Percentiles rank a stretch among this genome's conserved stretches.
These are phyloP conservation scores for Neopestalotiopsis clavispora DNA, from an alignment of 2,329 filamentous ascomycete genomes.

Conservation along the genomic window DNA sequence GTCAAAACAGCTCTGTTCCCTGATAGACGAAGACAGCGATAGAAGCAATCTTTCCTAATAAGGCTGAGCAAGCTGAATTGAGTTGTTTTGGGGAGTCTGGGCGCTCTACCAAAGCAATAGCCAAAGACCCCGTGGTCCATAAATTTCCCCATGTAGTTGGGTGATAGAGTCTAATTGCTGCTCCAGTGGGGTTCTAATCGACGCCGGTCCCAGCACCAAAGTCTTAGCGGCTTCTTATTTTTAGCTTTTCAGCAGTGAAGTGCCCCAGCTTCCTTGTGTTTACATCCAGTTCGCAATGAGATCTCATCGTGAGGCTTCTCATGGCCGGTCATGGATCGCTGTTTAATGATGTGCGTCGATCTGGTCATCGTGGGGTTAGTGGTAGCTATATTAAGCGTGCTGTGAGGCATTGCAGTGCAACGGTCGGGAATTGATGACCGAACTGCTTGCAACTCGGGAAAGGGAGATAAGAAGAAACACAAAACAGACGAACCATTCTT, in stretches of 20 bases:
- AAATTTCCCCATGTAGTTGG: background rate
- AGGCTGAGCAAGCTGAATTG: background rate
- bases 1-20: background rate
- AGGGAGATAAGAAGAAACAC: too few relatives aligned
- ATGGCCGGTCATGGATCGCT: too few relatives aligned
- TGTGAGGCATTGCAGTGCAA: too few relatives aligned
- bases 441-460: too few relatives aligned
- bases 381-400: too few relatives aligned
- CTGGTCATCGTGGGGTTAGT: too few relatives aligned
- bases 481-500: too few relatives aligned
- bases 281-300: background rate
- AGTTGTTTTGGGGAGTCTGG: background rate
- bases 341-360: too few relatives aligned
- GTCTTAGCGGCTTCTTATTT: background rate
- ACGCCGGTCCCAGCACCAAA: background rate
- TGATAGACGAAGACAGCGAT: background rate
- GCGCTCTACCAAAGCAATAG: background rate
- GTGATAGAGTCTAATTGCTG: background rate
- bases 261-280: background rate
- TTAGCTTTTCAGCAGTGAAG: background rate
- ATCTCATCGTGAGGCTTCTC: background rate
- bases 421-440: too few relatives aligned
- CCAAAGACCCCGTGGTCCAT: background rate
- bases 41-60: background rate
- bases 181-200: background rate